A percentile compares a stretch with the other conserved stretches of the same genome.
Evolutionary conservation across 371 early-diverging fungal species (phyloP).

Genomic region (Syncephalis plumigaleata): DNA sequence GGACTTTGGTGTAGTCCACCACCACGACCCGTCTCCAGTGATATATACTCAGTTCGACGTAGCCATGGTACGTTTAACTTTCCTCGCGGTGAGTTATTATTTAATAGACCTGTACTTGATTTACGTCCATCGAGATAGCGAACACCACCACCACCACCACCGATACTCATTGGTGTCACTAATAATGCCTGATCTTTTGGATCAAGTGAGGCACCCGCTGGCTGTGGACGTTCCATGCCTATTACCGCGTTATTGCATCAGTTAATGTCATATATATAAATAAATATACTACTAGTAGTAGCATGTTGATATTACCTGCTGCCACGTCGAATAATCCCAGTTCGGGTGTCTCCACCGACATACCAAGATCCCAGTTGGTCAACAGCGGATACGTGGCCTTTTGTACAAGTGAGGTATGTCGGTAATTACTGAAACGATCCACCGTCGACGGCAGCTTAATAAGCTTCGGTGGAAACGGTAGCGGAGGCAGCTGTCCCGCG

Average conservation of each 20-base stretch:
- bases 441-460: conserved; percentile 33
- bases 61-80: conserved; percentile 37
- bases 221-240: conserved; percentile 5
- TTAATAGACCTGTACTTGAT: not conserved
- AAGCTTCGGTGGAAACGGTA: conserved; percentile 74
- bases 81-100: conserved; percentile 5
- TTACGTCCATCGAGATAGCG: conserved; percentile 1
- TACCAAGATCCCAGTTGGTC: conserved; percentile 44
- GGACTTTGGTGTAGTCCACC: not conserved
- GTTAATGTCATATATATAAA: not conserved
- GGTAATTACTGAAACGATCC: conserved; percentile 40
- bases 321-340: conserved; percentile 32
- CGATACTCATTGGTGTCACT: conserved; percentile 2
- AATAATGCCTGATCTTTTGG: conserved; percentile 10
- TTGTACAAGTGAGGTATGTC: conserved; percentile 38
- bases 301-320: conserved; percentile 14
- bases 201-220: conserved; percentile 5
- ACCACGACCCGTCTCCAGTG: conserved; percentile 14
- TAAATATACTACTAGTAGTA: not conserved
- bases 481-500: conserved; percentile 56
- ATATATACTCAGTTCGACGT: conserved; percentile 43
- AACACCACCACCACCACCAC: not conserved
- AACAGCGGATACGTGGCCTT: conserved; percentile 37
- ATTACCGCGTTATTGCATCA: not conserved
- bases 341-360: conserved; percentile 46